Evolutionary conservation across 805 yeast genomes (phyloP), one percentile per base, ranked within the genome.

Genomic region (Saccharomyces kudriavzevii): DNA sequence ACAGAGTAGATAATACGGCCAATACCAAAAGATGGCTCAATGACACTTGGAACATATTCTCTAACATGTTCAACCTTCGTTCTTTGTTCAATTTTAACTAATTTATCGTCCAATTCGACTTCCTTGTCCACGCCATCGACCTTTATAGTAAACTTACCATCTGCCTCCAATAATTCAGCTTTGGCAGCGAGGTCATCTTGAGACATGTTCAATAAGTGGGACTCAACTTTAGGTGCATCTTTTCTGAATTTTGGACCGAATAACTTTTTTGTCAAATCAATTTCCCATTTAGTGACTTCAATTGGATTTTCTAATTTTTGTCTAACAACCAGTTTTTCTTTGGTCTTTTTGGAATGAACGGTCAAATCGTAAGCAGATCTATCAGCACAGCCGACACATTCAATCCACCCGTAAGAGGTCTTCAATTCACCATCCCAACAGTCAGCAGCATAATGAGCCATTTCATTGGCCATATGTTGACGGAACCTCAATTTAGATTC

Each of bases 331-430:
- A 94, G 77, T 74, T 90, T 92, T 76, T 89, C 97, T 74, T 89
- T 89, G 54, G 99, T 94, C 74, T 88, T 87, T 54, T 92, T 94
- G 47, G 97, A 75, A 71, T 94, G 99, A 57, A 95, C 99, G 49
- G 92, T 81, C 72, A 94, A 82, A 76, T 94, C 99, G 70, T 89
- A 94, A 45, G 99, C 99, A 48, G 96, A 88, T 78, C 99, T 84
- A 76, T 94, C 99, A 60, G 99, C 99, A 77, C 98, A 94, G 62
- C 99, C 99, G 70, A 94, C 97, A 84, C 99, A 95, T 77, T 94
- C 99, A 65, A 94, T 88, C 99, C 99, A 94, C 65, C 99, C 99
- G 66, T 89, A 94, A 31, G 97, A 89, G 46, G 97, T 85, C 64
- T 87, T 84, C 66, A 94, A 79, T 77, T 94, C 99, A 60, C 96